Base-by-base conservation (phyloP, 495 filamentous ascomycete genomes). In the Trichoderma gamsii region DNA sequence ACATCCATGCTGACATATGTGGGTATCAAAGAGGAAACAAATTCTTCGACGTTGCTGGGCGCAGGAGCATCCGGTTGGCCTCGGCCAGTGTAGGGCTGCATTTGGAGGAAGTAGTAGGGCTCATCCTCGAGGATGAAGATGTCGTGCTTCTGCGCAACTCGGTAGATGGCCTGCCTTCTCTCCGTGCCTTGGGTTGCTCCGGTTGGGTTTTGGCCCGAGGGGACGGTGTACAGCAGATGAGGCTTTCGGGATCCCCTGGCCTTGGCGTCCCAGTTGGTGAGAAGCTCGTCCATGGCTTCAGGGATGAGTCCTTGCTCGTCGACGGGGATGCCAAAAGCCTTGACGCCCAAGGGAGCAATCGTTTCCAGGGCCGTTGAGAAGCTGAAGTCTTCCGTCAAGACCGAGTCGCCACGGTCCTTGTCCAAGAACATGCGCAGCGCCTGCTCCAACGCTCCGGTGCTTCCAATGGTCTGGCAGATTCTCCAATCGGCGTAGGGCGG, bases 21-120 rank as follows among this genome's bases (percentile, higher is more conserved):
- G 4, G 86, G 85, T n/a, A 86, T 75, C 16, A 88, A 75, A 3
- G 76, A 73, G 4, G 73, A 69, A 52, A 89, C 75, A 72, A 86
- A 88, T 13, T 80, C 78, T 7, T 80, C 77, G 4, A 75, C 63
- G 76, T 75, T 35, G 77, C 71, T 32, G 73, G 79, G 52, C 70
- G 69, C 46, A 18, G 52, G 25, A 11, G 51, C 38, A 2, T 79
- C 76, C 4, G 85, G 79, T 4, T 78, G 76, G 23, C 44, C 56
- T 65, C 83, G 77, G 29, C 86, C 85, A 16, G 82, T 82, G 78
- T 93, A 95, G 1, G 91, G 87, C 74, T 91, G 87, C 92, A 99
- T 97, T 80, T 99, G 95, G 65, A 99, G 83, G 81, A 94, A 99
- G 76, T 91, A 90, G 79, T 97, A 97, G n/a, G 94, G 94, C 75